phyloP scores from a whole-genome alignment of 768 basidiomycete genomes.

The Udeniomyces megalosporus region DNA sequence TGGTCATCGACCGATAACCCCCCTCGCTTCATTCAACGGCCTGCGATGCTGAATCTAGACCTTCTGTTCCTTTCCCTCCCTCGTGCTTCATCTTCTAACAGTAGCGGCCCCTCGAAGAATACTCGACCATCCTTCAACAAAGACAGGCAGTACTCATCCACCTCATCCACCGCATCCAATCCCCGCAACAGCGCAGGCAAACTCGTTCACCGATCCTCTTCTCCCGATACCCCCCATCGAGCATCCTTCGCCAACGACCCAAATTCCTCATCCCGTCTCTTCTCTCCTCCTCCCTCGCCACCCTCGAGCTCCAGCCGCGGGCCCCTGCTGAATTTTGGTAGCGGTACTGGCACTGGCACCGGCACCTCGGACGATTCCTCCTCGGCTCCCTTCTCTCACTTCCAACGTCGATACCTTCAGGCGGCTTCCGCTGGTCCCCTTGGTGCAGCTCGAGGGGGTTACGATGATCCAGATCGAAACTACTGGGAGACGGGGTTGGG shows the following conservation, averaged over 20 bases:
- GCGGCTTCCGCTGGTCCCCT: neutral
- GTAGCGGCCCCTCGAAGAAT: too few relatives aligned
- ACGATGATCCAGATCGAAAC: constrained; percentile 14
- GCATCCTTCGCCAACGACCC: too few relatives aligned
- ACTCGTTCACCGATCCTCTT: too few relatives aligned
- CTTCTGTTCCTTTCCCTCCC: too few relatives aligned
- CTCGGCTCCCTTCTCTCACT: neutral
- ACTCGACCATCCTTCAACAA: neutral
- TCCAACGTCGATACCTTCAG: neutral
- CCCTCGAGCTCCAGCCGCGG: too few relatives aligned
- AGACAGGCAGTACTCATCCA: neutral
- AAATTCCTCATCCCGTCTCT: neutral
- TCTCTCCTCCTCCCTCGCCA: neutral
- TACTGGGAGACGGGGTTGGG: constrained; percentile 12
- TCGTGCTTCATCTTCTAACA: too few relatives aligned
- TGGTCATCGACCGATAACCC: too few relatives aligned
- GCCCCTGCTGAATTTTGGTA: neutral
- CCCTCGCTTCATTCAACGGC: too few relatives aligned
- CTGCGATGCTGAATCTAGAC: neutral
- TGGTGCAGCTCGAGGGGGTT: neutral
- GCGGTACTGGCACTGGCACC: too few relatives aligned
- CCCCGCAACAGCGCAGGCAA: too few relatives aligned
- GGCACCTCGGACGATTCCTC: neutral
- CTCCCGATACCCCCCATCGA: too few relatives aligned
- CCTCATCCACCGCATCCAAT: neutral